Evolutionary conservation across 768 basidiomycete species (phyloP), one percentile per base, ranked within the genome.

Genomic region (Podaxis pistillaris): DNA sequence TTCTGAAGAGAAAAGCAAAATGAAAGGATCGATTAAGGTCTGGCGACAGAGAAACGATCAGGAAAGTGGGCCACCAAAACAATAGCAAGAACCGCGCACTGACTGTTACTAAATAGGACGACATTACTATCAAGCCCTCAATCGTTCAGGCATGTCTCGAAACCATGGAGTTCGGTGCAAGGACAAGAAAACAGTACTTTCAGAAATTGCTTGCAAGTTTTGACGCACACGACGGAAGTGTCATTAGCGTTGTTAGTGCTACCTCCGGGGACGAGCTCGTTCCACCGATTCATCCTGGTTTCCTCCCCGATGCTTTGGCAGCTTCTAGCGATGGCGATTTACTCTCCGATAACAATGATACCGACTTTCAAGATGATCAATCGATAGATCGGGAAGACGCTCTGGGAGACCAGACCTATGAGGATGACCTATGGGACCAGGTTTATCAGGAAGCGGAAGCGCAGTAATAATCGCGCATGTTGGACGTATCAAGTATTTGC

Each of bases 1-100:
- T 47, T 81, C 82, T 41, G 87, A 89, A 67, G 82, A 86, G 63
- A 87, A 88, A 67, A 72, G 76, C 54, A 71, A 74, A 30, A 69
- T 86, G 68, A 90, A 90, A 73, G 75, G 76, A 38, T 79, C 81
- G n/a, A 82, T 83, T 54, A 87, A 82, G 66, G 86, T 79, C 9
- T 91, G 89, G 86, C 75, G 79, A 54, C 28, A 58, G 30, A 30
- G 71, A 49, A 76, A 78, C 28, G 74, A 80, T 66, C 82, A 85
- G 68, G 75, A 75, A 41, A 40, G 68, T 60, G 24, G 44, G n/a
- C 44, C 28, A 24, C n/a, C 17, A 56, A 38, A 41, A 12, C 26
- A 49, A 12, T 33, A 22, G 33, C 8, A 11, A 24, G n/a, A 37
- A 36, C 30, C 17, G n/a, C 36, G 1, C 13, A n/a, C 51, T 33